These are phyloP conservation scores for Fusarium secorum DNA, from an alignment of 2,329 filamentous ascomycete genomes.

Conservation along the genomic window DNA sequence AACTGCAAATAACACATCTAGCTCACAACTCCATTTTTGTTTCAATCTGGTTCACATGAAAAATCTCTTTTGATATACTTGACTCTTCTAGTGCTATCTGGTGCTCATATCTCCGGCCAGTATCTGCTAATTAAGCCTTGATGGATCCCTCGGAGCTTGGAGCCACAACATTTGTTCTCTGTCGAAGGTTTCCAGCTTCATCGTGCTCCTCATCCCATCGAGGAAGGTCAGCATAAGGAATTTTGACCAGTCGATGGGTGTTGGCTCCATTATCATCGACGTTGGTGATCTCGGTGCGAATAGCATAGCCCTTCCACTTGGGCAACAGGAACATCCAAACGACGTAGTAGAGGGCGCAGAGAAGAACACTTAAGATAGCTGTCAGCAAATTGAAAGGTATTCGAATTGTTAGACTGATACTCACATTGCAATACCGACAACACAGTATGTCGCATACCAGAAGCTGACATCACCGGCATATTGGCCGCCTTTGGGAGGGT, in stretches of 20 bases:
- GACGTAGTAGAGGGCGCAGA: slow-evolving; percentile 65
- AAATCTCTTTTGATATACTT: fast-evolving
- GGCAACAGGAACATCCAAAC: slow-evolving; percentile 67
- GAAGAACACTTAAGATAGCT: slow-evolving; percentile 49
- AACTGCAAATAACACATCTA: no score
- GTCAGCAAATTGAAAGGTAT: not conserved
- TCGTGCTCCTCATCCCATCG: slow-evolving; percentile 69
- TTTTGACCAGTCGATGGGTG: slow-evolving; percentile 59
- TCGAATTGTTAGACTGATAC: slow-evolving; percentile 39
- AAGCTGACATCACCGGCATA: slow-evolving; percentile 73
- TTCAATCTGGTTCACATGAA: not conserved
- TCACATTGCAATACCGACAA: slow-evolving; percentile 70
- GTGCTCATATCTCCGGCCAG: fast-evolving
- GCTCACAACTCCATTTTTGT: not conserved
- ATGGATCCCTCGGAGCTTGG: not conserved
- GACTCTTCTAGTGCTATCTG: not conserved
- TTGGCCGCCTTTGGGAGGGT: slow-evolving; percentile 67
- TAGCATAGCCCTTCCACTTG: slow-evolving; percentile 58
- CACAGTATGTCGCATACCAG: slow-evolving; percentile 76
- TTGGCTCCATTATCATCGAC: slow-evolving; percentile 51
- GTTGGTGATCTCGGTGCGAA: slow-evolving; percentile 62
- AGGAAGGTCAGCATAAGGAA: slow-evolving; percentile 58
- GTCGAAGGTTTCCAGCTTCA: slow-evolving; percentile 46
- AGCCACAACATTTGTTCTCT: not conserved
- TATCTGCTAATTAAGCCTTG: not conserved